Evolutionary conservation across 2,329 filamentous ascomycete species (phyloP), one percentile per base, ranked within the genome.

Genomic region (Fusarium concolor): DNA sequence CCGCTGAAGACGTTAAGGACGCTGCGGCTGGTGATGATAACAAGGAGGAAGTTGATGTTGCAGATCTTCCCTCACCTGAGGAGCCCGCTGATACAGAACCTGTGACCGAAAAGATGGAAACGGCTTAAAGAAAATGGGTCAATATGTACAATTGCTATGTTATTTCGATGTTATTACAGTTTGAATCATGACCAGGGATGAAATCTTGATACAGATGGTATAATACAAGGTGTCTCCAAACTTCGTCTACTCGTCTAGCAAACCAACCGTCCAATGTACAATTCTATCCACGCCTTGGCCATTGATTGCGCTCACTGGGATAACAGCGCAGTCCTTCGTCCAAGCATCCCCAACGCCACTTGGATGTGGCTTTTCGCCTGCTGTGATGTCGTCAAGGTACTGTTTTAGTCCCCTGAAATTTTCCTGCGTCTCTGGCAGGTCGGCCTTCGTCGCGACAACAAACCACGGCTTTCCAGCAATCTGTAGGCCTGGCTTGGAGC

Each of bases 401-500:
- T 80, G 79, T 69, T 89, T 89, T 70, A 99, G 81, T 51, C 81
- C 79, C 35, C 78, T 79, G 77, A 93, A 99, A 76, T 96, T 96
- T 24, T 89, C 86, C 77, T 94, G 87, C 3, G 96, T 97, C 5
- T 86, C 86, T 5, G 90, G 87, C 55, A 97, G 77, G 77, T 98
- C 95, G 1, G 93, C 94, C 80, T 98, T 98, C 20, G 94, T 97
- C 2, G 93, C 95, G 42, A 97, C 89, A 7, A 97, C 94, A 74
- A 97, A 96, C 96, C 96, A 99, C 1, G 96, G 94, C 81, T 99
- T 99, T 33, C 87, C 88, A n/a, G 92, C 92, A 69, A 98, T 96
- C 39, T 91, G 88, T n/a, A 92, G 76, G n/a, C 79, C 83, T 5
- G 78, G 76, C 4, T 58, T 55, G 18, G 59, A 61, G 2, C 54